Evolutionary conservation across 164 flowering plant species (phyloP), one percentile per base, ranked within the genome.

Genomic region (Berberis thunbergii): DNA sequence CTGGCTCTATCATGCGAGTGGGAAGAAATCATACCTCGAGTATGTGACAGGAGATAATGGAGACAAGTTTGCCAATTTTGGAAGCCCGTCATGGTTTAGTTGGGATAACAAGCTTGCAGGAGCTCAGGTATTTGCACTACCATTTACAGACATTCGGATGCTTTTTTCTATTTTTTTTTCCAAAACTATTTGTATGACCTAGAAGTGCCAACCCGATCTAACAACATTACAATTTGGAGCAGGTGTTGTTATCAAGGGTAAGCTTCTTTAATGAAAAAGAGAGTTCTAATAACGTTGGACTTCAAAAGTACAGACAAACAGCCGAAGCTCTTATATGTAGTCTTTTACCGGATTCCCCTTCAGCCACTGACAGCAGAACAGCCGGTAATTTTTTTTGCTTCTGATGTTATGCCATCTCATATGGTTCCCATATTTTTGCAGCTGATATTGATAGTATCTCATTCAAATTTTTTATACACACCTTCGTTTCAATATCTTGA

Each of bases 271-370:
- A 77, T 12, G 57, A 72, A 60, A 78, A 86, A 63, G 83, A 69
- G 57, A 52, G 42, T 42, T 73, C 85, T 4, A 75, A 64, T 10
- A 79, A 64, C 50, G 9, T 45, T 60, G 86, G 80, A 58, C 83
- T 89, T 61, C 75, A 73, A 64, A 80, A 45, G 66, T 89, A 94
- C 72, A 78, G 80, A 73, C 61, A 83, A 74, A 79, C 99, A 46
- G 99, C 99, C 6, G 97, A 84, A 69, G 95, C 93, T 72, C 88
- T 94, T 42, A 88, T 91, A 84, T 94, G 99, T 67, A 86, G 84
- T 66, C 91, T 94, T 52, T 67, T 94, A 12, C 97, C 93, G 41
- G 69, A 82, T 59, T 94, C 99, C 60, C 99, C 97, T 42, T 80
- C 91, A 26, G 96, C 96, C 63, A 88, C 99, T 67, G 11, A 71